Evolutionary conservation across 345 rosid genomes (phyloP).

Genomic region (Turritis glabra): DNA sequence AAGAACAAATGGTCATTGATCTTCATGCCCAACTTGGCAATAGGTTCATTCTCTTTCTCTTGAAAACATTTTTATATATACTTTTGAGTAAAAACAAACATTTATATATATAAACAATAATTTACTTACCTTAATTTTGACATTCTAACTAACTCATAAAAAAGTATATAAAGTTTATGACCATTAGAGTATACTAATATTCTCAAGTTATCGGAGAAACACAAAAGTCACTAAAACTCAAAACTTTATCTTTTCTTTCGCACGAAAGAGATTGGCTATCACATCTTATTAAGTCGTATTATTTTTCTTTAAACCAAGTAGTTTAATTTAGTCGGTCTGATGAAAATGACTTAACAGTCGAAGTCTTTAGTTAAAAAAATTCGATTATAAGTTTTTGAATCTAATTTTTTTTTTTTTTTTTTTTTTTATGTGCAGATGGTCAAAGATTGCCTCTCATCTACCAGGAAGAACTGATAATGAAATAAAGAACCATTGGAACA

Average conservation of each 20-base stretch:
- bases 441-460: slow-evolving; percentile 95
- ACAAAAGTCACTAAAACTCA: neutral
- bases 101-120: neutral
- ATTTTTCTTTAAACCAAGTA: neutral
- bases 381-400: neutral
- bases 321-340: neutral
- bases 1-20: slow-evolving; percentile 86
- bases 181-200: neutral
- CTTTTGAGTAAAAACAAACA: too few species aligned
- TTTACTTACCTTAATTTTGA: slow-evolving; percentile 17
- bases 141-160: slow-evolving; percentile 26
- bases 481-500: slow-evolving; percentile 98
- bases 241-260: neutral
- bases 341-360: slow-evolving; percentile 8
- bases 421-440: slow-evolving; percentile 61
- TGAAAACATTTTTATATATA: too few species aligned
- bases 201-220: neutral
- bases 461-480: slow-evolving; percentile 99
- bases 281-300: slow-evolving; percentile 7
- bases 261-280: neutral
- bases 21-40: slow-evolving; percentile 96
- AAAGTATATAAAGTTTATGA: neutral
- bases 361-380: neutral
- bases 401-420: neutral
- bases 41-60: slow-evolving; percentile 50